Percentiles rank a stretch among this genome's conserved stretches.
Conservation (phyloP, 2,329 filamentous ascomycete species). For the Paraphoma sp. region DNA sequence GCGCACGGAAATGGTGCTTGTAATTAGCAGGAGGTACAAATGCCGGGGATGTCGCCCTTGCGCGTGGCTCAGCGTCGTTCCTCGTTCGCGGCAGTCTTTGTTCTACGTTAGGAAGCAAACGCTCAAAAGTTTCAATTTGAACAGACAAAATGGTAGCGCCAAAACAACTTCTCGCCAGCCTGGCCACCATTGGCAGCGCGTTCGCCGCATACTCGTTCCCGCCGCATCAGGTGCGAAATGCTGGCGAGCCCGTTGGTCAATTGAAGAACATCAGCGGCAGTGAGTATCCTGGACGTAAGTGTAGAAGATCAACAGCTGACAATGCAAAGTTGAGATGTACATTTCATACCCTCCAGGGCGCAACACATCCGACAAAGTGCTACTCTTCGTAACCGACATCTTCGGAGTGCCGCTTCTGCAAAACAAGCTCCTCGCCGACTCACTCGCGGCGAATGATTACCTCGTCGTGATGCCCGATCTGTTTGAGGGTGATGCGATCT, state of each 20-base stretch:
- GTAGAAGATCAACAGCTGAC: neutral
- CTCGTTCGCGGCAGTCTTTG: too few relatives aligned
- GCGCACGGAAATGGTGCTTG: neutral
- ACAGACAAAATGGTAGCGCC: neutral
- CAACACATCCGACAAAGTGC: conserved; percentile 28
- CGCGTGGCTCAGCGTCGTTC: neutral
- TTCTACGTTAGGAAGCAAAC: too few relatives aligned
- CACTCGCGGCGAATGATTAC: conserved; percentile 41
- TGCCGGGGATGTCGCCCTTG: neutral
- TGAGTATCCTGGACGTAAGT: conserved; percentile 8
- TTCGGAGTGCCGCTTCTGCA: conserved; percentile 42
- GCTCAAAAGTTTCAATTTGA: too few relatives aligned
- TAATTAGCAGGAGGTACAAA: conserved; percentile 7
- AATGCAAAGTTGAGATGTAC: conserved; percentile 23
- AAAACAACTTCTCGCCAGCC: neutral
- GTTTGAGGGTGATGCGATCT: conserved; percentile 40
- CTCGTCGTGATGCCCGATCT: conserved; percentile 45
- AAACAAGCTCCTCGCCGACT: conserved; percentile 45
- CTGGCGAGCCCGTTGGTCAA: conserved; percentile 21
- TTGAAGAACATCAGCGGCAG: conserved; percentile 33
- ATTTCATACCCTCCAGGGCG: conserved; percentile 24
- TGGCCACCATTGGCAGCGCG: neutral
- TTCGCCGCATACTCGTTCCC: conserved; percentile 5
- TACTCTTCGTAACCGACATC: conserved; percentile 47
- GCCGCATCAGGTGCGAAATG: conserved; percentile 17